Base-by-base conservation (phyloP, 129 eudicot species). In the Oenanthe sinensis region DNA sequence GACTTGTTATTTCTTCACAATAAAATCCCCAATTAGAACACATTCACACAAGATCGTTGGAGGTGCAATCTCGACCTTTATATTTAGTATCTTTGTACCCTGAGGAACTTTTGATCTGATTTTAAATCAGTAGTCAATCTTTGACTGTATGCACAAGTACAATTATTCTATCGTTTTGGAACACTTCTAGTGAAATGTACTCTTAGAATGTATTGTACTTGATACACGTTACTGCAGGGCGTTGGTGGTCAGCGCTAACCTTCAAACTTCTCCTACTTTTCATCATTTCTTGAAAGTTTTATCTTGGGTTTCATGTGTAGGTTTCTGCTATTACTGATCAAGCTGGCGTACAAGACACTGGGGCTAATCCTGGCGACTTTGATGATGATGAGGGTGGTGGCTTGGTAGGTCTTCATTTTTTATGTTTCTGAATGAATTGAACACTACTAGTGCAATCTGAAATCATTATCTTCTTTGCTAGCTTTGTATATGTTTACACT, bases 361-460 rank as follows among this genome's bases (percentile, higher is more conserved):
- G 97, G 67, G 91, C 83, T 49, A 89, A 89, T 82, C 81, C 93
- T 80, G 92, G 90, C 78, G 97, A 93, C 81, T 85, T 93, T 16
- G 97, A 93, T 79, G 98, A 93, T 81, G 97, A 90, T 78, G 98
- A 93, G 76, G 95, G 98, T 14, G 89, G 88, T 39, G 98, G 98
- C 73, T 82, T 91, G 97, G 98, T 93, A 71, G 85, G 95, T 81
- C 76, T 42, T 26, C 44, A n/a, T n/a, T 16, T 17, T 44, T 10
- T 8, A 40, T 43, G 33, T 72, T 72, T 22, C 43, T 43, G 28
- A 43, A 42, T 72, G 22, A 20, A 22, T 22, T 9, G 37, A 44
- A 67, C 42, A 67, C 39, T 30, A 28, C 49, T 28, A 43, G 76
- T 72, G 48, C 48, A 44, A 10, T 72, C 1, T 72, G 9, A 72